Evolutionary conservation across 352 stramenopile species (phyloP), one percentile per base, ranked within the genome.

Genomic region (Phytophthora megakarya): DNA sequence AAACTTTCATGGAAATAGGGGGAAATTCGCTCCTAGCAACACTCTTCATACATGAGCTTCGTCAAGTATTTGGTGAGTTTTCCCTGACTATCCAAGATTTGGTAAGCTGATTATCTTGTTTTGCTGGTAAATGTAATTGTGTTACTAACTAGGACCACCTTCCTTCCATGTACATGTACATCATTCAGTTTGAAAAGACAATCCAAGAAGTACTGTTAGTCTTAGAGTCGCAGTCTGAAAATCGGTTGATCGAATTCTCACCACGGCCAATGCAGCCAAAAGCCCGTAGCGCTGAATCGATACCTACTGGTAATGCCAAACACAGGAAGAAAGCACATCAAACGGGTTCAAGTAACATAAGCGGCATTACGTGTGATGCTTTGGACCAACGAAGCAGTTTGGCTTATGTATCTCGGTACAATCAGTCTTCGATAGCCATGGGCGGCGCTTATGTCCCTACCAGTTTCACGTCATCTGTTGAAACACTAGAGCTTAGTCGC

Each of bases 1-100:
- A 30, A n/a, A 76, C 76, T 13, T 83, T 85, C 44, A 39, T 57
- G n/a, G 65, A 82, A 21, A 8, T 85, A 1, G 81, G 81, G 13
- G 78, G 72, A n/a, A 78, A 88, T 37, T 90, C 81, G 15, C 38
- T 90, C 8, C 33, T 81, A n/a, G 70, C 74, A 21, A 73, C 74
- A n/a, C 47, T 89, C 11, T 60, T 88, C 7, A 58, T 70, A 16
- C 77, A 81, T 56, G 71, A 88, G 30, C 21, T 86, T 10, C 44
- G 73, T 15, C 43, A 66, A 74, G 6, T 32, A 21, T 46, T 73
- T 70, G 25, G 30, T 25, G 6, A 11, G 3, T 22, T 50, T 32
- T n/a, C 37, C 9, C 11, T 57, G 5, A 65, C 74, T 21, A 35
- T 44, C 3, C 46, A 69, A 21, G 49, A 76, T 0, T 25, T 79